Evolutionary conservation across 805 yeast species (phyloP), one percentile per base, ranked within the genome.

Genomic region (Lipomyces starkeyi): DNA sequence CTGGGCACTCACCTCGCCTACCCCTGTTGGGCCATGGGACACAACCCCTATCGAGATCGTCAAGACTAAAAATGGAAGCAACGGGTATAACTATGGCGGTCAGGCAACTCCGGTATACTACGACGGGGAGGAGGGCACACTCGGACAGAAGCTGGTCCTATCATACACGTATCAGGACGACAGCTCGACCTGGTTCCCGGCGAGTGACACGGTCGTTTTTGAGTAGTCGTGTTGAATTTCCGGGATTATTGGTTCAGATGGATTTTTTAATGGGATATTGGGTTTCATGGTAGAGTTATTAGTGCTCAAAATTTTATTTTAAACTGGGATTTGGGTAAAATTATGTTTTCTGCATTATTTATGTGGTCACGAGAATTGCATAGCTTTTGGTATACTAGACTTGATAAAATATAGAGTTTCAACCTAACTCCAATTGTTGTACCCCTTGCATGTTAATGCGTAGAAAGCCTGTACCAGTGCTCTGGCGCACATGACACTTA

Each of bases 11-110:
- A 52, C 68, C 11, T 27, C 69, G 11, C 64, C 61, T 7, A 54
- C 71, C 2, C 72, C 72, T 8, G 35, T 52, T 22, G 72, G 72
- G 2, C 72, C 72, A 5, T 69, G 72, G 72, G 40, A 61, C 52
- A 55, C 47, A 7, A 25, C 55, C 9, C 34, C 64, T 13, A 53
- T 20, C n/a, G 43, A 49, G 29, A 58, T 69, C 22, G 57, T 35
- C 57, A 32, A 62, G 58, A 63, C 71, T 17, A 56, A 34, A 27
- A 29, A 53, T 9, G 71, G 71, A 17, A 7, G 13, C 22, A 63
- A 61, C n/a, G 68, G 68, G 17, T 69, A 68, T 68, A 69, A 69
- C 65, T 69, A 69, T 34, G 72, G 72, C 22, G 72, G 63, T n/a
- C 61, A 35, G 59, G 72, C 72, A 11, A 25, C 55, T 13, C 66